phyloP scores from a whole-genome alignment of 2,329 filamentous ascomycete species.

The Parastagonospora nodorum region DNA sequence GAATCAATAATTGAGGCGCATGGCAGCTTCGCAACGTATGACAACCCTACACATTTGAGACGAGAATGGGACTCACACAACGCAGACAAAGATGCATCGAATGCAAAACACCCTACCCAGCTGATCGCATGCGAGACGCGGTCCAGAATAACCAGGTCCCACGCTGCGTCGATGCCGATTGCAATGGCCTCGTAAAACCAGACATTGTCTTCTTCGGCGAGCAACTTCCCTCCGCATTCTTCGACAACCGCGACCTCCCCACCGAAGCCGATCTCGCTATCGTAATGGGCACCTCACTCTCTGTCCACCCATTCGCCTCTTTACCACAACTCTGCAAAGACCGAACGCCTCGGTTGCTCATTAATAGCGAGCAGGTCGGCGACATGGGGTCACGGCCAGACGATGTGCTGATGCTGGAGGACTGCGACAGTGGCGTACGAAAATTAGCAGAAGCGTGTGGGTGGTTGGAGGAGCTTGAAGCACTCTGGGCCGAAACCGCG shows the following conservation, averaged over 20 bases:
- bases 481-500: conserved; percentile 71
- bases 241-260: conserved; percentile 60
- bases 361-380: conserved; percentile 86
- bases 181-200: conserved; percentile 83
- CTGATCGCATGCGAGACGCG: conserved; percentile 72
- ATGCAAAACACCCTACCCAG: conserved; percentile 74
- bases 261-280: conserved; percentile 75
- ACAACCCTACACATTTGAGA: no score
- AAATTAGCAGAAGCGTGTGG: conserved; percentile 79
- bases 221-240: conserved; percentile 68
- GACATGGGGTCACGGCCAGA: conserved; percentile 76
- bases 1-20: conserved; percentile 91
- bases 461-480: conserved; percentile 84
- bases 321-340: conserved; percentile 69
- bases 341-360: conserved; percentile 74
- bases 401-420: conserved; percentile 81
- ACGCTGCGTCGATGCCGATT: conserved; percentile 64
- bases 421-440: conserved; percentile 82
- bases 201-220: conserved; percentile 97
- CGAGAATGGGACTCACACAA: conserved; percentile 1
- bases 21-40: conserved; percentile 76
- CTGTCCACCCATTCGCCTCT: conserved; percentile 86
- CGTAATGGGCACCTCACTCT: conserved; percentile 86
- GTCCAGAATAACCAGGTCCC: conserved; percentile 73
- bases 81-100: conserved; percentile 83